These are phyloP conservation scores for Geranium rotundifolium DNA, from an alignment of 345 rosid species.

Conservation along the genomic window DNA sequence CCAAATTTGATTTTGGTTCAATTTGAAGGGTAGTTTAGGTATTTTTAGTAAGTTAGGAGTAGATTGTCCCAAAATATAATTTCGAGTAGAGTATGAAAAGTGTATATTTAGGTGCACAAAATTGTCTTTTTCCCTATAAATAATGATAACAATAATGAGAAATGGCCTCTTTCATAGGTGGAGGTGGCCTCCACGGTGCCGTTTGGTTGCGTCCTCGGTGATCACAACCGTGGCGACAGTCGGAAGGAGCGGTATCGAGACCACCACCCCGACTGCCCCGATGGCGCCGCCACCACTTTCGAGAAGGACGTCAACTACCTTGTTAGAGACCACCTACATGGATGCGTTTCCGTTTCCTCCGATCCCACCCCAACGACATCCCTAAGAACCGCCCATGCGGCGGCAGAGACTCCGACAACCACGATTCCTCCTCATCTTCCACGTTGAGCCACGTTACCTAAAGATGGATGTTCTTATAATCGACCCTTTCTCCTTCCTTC, in stretches of 20 bases:
- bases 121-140: no score
- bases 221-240: slow-evolving; percentile 29
- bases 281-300: slow-evolving; percentile 28
- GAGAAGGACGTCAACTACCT: slow-evolving; percentile 53
- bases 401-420: not conserved
- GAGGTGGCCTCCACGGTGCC: slow-evolving; percentile 50
- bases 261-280: slow-evolving; percentile 30
- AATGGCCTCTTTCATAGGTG: slow-evolving; percentile 72
- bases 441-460: not conserved
- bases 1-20: no score
- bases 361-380: slow-evolving; percentile 5
- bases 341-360: slow-evolving; percentile 22
- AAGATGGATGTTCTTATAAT: no score
- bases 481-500: not conserved
- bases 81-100: no score
- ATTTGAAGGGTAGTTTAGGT: no score
- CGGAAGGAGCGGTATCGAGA: no score
- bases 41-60: no score
- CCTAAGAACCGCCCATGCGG: not conserved
- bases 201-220: slow-evolving; percentile 50
- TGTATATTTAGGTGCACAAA: no score
- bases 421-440: not conserved
- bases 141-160: no score
- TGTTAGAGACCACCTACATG: slow-evolving; percentile 51
- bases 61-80: no score